phyloP scores from a whole-genome alignment of 257 asterid species.

The Scutellaria barbata region DNA sequence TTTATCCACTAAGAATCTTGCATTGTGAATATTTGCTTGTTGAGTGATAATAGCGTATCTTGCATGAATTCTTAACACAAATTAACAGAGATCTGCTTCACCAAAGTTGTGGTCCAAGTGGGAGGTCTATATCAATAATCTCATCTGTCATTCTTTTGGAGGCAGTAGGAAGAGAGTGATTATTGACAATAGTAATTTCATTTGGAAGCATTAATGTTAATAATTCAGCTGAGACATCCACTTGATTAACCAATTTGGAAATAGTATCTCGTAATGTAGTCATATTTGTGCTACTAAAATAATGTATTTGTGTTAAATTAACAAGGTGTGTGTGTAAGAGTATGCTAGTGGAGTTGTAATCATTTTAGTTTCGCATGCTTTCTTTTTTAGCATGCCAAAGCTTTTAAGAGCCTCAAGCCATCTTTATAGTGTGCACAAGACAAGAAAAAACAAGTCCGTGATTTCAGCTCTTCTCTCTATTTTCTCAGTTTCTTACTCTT shows the following conservation, averaged over 20 bases:
- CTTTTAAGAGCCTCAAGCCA: neutral
- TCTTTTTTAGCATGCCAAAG: neutral
- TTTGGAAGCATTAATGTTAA: neutral
- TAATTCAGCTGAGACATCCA: neutral
- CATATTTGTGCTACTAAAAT: neutral
- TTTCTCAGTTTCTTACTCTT: neutral
- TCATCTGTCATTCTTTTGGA: neutral
- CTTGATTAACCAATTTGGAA: neutral
- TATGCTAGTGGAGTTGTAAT: neutral
- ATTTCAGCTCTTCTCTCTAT: neutral
- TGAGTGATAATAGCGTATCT: neutral
- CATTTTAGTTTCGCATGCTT: neutral
- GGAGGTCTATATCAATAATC: neutral
- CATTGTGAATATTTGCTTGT: neutral
- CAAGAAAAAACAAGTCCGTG: neutral
- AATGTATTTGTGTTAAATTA: neutral
- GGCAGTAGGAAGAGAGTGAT: neutral
- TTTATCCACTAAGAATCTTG: neutral
- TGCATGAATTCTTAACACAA: neutral
- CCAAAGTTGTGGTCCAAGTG: neutral
- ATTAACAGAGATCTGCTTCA: no score
- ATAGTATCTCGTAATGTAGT: neutral
- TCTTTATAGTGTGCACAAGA: neutral
- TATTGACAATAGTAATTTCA: neutral
- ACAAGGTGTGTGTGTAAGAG: neutral